Evolutionary conservation across 768 basidiomycete genomes (phyloP), one percentile per base, ranked within the genome.

Genomic region (Calvatia gigantea): DNA sequence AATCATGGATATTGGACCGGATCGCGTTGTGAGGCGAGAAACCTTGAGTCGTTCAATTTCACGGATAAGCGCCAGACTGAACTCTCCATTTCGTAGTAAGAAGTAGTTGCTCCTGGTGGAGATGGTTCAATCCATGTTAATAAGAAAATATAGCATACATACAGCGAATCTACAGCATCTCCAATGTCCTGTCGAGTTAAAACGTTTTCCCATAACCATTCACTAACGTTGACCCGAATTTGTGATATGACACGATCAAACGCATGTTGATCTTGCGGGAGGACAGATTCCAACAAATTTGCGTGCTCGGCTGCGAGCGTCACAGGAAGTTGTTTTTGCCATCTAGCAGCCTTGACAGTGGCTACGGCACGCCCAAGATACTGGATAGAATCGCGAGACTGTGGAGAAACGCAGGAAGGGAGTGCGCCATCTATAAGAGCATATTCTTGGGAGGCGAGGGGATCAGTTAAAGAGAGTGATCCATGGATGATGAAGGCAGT

Each of bases 201-300:
- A 33, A 96, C 87, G 64, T 94, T 92, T 21, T 84, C 69, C 94
- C 94, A 97, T 1, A 97, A 75, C 93, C 94, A 97, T 75, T 97
- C 94, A 65, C 92, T 89, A 48, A 95, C 82, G 55, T 87, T 85
- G 1, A 80, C 86, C 56, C 93, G 75, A 33, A 94, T 90, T 57
- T 86, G 82, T 15, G 81, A 73, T 32, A 97, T 82, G 56, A 86
- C 81, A 29, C 77, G 72, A 65, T 91, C 91, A 63, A 97, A 91
- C 14, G 75, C 79, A 58, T 89, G 86, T 58, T 82, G 83, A 60
- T 93, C 87, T 62, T 90, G 82, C 0, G 88, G 86, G 6, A 91
- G 75, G 3, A 90, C 84, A 7, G 73, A 73, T 57, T 86, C 84
- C 4, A 94, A 68, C 55, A 89, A 61, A 31, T 69, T 74, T 11